phyloP scores from a whole-genome alignment of 2,329 filamentous ascomycete genomes.

The Juglanconis sp. region DNA sequence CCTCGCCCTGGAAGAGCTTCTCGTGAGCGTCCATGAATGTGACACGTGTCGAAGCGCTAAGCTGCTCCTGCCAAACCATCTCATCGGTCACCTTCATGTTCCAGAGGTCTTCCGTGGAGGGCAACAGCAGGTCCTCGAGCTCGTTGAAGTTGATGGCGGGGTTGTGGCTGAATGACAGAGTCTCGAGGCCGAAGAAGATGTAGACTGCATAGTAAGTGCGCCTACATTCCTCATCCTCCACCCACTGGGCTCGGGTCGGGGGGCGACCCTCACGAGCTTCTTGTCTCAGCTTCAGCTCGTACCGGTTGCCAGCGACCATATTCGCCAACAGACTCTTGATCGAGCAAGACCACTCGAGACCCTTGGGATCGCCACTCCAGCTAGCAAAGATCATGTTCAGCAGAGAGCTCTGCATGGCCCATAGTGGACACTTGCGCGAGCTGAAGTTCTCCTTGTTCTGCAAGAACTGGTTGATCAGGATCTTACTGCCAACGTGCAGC shows the following conservation, averaged over 20 bases:
- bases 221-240: slow-evolving; percentile 93
- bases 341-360: slow-evolving; percentile 96
- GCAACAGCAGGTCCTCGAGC: slow-evolving; percentile 88
- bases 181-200: slow-evolving; percentile 96
- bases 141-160: slow-evolving; percentile 98
- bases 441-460: slow-evolving; percentile 99
- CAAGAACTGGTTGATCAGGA: slow-evolving; percentile 93
- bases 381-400: slow-evolving; percentile 99
- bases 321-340: slow-evolving; percentile 98
- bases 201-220: slow-evolving; percentile 98
- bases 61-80: slow-evolving; percentile 75
- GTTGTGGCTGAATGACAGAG: slow-evolving; percentile 95
- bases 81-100: slow-evolving; percentile 79
- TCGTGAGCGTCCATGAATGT: slow-evolving; percentile 94
- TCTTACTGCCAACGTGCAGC: slow-evolving; percentile 95
- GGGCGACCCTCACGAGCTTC: slow-evolving; percentile 76
- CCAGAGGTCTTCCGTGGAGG: slow-evolving; percentile 92
- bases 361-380: slow-evolving; percentile 98
- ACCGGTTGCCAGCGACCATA: slow-evolving; percentile 96
- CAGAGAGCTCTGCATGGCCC: slow-evolving; percentile 96
- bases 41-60: slow-evolving; percentile 67
- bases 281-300: slow-evolving; percentile 89
- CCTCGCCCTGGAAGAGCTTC: slow-evolving; percentile 90
- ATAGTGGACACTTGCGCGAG: slow-evolving; percentile 92
- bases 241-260: slow-evolving; percentile 85